Evolutionary conservation across 441 rosid genomes (phyloP), one percentile per base, ranked within the genome.

Genomic region (Adansonia madagascariensis): DNA sequence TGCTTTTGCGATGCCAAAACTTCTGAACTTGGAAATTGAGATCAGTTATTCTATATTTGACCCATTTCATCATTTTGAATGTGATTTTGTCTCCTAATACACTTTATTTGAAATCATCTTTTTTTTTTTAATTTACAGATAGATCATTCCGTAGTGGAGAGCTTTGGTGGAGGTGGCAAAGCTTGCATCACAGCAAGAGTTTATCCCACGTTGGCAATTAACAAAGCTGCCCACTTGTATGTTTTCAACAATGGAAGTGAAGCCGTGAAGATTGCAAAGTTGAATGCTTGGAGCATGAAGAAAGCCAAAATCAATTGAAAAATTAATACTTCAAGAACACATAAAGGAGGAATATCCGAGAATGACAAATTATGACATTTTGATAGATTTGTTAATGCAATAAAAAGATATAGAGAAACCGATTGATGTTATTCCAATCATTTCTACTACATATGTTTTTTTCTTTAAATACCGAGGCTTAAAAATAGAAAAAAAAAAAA

Each of bases 111-210:
- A 27, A 47, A 41, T 65, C 8, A 14, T 43, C 8, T 3, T 49
- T 12, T 49, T 3, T 24, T 57, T 8, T 47, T 8, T 47, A 9
- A 9, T 47, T 56, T 56, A 68, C 83, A 91, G 94, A 91, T 91
- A 64, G 98, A 94, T 77, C 94, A 85, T 73, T 92, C 97, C 2
- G 77, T 91, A 75, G 94, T 91, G 71, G 98, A 94, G 85, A 91
- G 95, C 83, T 94, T 91, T 64, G 95, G 91, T 15, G 95, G 88
- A 11, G 59, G 59, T 14, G 97, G 98, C 24, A 91, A 88, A 82
- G 86, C 80, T 24, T 86, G 92, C 81, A 92, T 94, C 63, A 86
- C 97, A 44, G 84, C 98, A 61, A 87, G 97, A 83, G 91, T 90
- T 39, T 92, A 92, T 84, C 97, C 97, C 11, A 82, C 84, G 1